Base-by-base conservation (phyloP, 257 asterid genomes). In the Apocynum venetum region DNA sequence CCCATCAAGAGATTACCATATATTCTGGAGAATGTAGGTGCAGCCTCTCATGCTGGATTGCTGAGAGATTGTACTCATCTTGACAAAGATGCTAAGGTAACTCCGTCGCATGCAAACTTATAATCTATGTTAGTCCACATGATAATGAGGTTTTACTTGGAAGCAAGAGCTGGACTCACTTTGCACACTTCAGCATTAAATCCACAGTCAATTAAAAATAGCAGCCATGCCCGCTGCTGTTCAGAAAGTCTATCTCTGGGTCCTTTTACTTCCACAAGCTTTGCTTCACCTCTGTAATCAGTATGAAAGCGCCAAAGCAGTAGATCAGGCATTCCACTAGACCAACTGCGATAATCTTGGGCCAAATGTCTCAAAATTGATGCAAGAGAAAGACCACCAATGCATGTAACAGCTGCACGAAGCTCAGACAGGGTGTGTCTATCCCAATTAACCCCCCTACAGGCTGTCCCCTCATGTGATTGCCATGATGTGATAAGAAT, bases 171-270 rank as follows among this genome's bases (percentile, higher is more conserved):
- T 76, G 94, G 94, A 83, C 86, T 86, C 46, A 93, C 97, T 89
- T 93, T 93, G 88, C 97, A 95, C 60, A 93, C 89, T 89, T 95
- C 97, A 59, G 92, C 94, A 25, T 31, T 76, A 85, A 95, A 87
- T 79, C 98, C 98, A 72, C 89, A 93, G 77, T 95, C 97, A 82
- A 88, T 90, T 15, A 95, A 84, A 75, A 93, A 85, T 10, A 91
- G 92, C 79, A 95, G 78, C 99, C 99, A 95, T 0, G 97, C 98
- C n/a, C 90, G 96, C 82, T 95, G 99, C 83, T 93, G 99, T 85
- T 95, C 98, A 1, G 99, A 93, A 60, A 95, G 96, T 74, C 96
- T 80, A 75, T 95, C 99, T 71, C 87, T 86, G 5, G 99, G 97
- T 53, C 99, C 99, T 85, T 95, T 95, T 6, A 95, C 99, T 82